A percentile compares a stretch with the other conserved stretches of the same genome.
These are phyloP conservation scores for Lasiosphaeria hispida DNA, from an alignment of 495 filamentous ascomycete genomes.

Conservation along the genomic window DNA sequence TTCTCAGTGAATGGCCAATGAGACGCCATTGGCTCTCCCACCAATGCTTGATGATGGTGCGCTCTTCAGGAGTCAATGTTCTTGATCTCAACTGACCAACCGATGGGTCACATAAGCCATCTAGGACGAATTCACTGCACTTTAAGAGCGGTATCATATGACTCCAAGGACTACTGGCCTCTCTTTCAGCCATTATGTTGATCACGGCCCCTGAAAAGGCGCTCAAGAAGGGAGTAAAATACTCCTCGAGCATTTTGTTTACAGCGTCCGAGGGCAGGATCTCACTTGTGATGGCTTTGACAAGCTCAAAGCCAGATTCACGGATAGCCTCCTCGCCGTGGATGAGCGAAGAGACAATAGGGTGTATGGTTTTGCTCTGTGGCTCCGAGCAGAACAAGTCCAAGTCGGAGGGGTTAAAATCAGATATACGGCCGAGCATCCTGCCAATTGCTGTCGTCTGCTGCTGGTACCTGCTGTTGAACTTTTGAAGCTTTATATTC, in stretches of 20 bases:
- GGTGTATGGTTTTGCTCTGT: constrained; percentile 55
- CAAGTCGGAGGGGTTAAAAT: constrained; percentile 66
- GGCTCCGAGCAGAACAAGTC: constrained; percentile 60
- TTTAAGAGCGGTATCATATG: constrained; percentile 70
- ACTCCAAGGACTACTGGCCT: constrained; percentile 54
- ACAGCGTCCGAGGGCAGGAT: constrained; percentile 71
- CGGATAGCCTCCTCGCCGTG: constrained; percentile 64
- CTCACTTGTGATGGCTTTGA: constrained; percentile 74
- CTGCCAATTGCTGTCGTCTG: constrained; percentile 66
- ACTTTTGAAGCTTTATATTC: constrained; percentile 53
- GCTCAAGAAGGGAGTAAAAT: constrained; percentile 46
- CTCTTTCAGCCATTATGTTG: constrained; percentile 54
- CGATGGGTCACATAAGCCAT: constrained; percentile 77
- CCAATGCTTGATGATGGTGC: constrained; percentile 63
- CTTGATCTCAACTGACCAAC: constrained; percentile 74
- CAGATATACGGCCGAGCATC: constrained; percentile 71
- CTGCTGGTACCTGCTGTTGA: constrained; percentile 70
- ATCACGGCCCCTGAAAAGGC: constrained; percentile 38
- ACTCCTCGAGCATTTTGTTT: constrained; percentile 61
- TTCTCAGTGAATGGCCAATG: constrained; percentile 75
- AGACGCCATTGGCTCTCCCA: constrained; percentile 82
- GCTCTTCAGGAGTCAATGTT: constrained; percentile 57
- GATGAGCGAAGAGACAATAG: constrained; percentile 68
- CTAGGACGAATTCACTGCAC: constrained; percentile 70
- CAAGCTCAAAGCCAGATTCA: constrained; percentile 70